phyloP scores from a whole-genome alignment of 2,329 filamentous ascomycete genomes.

The Fusarium nanum region DNA sequence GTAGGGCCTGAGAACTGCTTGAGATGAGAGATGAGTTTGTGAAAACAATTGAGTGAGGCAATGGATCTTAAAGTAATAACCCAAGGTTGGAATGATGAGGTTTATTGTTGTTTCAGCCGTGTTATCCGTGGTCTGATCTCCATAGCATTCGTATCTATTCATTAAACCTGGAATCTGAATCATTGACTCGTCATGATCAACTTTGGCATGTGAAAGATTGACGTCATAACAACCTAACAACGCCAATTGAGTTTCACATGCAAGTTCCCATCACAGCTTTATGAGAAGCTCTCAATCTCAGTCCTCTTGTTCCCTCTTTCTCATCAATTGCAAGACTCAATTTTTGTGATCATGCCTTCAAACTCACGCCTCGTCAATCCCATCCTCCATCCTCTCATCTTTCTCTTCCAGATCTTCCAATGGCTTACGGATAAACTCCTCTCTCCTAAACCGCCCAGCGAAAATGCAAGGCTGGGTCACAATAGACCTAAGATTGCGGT shows the following conservation, averaged over 20 bases:
- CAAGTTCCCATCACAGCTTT: neutral
- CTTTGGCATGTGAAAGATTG: conserved; percentile 38
- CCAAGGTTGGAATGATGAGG: conserved; percentile 28
- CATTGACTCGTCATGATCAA: conserved; percentile 33
- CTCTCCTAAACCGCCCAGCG: conserved; percentile 75
- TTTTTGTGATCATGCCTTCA: conserved; percentile 48
- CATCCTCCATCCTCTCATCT: conserved; percentile 66
- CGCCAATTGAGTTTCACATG: conserved; percentile 30
- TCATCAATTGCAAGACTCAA: neutral
- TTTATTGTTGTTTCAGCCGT: conserved; percentile 33
- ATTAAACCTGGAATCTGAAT: conserved; percentile 18
- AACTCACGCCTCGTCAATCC: conserved; percentile 53
- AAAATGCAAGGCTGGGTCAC: conserved; percentile 61
- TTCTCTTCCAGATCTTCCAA: conserved; percentile 74
- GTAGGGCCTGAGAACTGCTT: neutral
- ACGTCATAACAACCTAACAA: conserved; percentile 42
- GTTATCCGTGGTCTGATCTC: conserved; percentile 10
- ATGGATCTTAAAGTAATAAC: neutral
- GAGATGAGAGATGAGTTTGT: neutral
- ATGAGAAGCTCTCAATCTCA: neutral
- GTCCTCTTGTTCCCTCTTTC: neutral
- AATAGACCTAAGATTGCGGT: conserved; percentile 73
- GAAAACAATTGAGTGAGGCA: neutral
- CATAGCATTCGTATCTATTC: neutral
- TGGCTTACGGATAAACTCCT: conserved; percentile 72